Base-by-base conservation (phyloP, 1,284 basidiomycete species). In the Rhodotorula mucilaginosa region DNA sequence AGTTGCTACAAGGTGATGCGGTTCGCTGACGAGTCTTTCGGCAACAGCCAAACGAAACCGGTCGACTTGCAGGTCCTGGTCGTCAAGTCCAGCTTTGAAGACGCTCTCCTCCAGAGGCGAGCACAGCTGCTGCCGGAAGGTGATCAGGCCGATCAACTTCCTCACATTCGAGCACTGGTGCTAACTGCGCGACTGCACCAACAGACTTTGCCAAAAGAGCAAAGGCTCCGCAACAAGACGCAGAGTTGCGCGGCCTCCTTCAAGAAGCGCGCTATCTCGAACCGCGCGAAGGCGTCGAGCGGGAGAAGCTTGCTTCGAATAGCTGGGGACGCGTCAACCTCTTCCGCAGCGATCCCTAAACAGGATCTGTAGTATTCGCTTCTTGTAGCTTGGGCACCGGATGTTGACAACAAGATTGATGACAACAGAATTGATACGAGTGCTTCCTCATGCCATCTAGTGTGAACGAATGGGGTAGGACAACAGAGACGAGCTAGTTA, bases 181-280 rank as follows among this genome's bases (percentile, higher is more conserved):
- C 5, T 18, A 10, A 13, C 57, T 44, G 48, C 23, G 23, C 6
- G 13, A 21, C 23, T 29, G 29, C 26, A 10, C 13, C 23, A 13
- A 18, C 56, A 74, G 73, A 72, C 29, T 71, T 75, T 29, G 62
- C 54, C 15, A 64, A 70, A 48, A 65, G 56, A 29, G 48, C 64
- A 57, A 76, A 76, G 39, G 29, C 65, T 13, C 74, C 74, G 29
- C 69, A 73, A 39, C 65, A 68, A 3, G 74, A 76, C 23, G 19
- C 23, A 16, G 46, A 71, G 47, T 59, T 76, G 5, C 61, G 63
- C 19, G 31, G 48, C 2, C 51, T 66, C 2, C 70, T 76, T 0
- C 74, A 76, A 49, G 46, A 58, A 5, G 70, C 74, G 8, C 23
- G 60, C 39, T 75, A 75, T 57, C 69, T 75, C 67, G 67, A 75